Base-by-base conservation (phyloP, 306 rosid species). In the Vicia faba region DNA sequence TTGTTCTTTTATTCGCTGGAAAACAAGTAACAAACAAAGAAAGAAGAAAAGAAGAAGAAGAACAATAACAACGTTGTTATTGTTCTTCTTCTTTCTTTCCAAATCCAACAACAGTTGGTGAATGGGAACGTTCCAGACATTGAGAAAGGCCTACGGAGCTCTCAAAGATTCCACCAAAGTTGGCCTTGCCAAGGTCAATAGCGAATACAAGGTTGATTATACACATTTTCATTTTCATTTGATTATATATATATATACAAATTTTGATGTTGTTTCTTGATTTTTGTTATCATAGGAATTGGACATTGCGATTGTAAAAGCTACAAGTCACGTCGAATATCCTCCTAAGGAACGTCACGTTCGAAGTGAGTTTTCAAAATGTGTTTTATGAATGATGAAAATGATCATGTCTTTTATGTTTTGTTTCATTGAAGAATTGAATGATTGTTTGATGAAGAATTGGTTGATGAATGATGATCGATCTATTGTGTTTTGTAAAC, bases 281-380 rank as follows among this genome's bases (percentile, higher is more conserved):
- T 20, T 19, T 64, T 44, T 16, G 16, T 57, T 50, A 18, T 35
- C 15, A 26, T 68, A 93, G 98, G 96, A 93, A 60, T 82, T 93
- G 95, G 98, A 93, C 66, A 80, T 93, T 80, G 96, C 98, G 67
- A 83, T 91, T 65, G 93, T 93, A 6, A 93, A 83, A 81, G 98
- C 98, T 53, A 86, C 98, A 51, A 89, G 89, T 82, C 98, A 93
- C 59, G 89, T 77, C 3, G 97, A 93, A 49, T 75, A 82, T 71
- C 97, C 97, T 76, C 98, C 98, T 0, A 93, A 93, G 68, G 98
- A 93, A 75, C 95, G 97, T 45, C 97, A 93, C 35, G 83, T 93
- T 60, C 79, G 96, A 83, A 93, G 98, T 93, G 55, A 81, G 97
- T 75, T 33, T 9, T 60, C 59, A 14, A 33, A 20, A 60, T 65